These are phyloP conservation scores for Chloranthus sessilifolius DNA, from an alignment of 164 flowering plant species.

Conservation along the genomic window DNA sequence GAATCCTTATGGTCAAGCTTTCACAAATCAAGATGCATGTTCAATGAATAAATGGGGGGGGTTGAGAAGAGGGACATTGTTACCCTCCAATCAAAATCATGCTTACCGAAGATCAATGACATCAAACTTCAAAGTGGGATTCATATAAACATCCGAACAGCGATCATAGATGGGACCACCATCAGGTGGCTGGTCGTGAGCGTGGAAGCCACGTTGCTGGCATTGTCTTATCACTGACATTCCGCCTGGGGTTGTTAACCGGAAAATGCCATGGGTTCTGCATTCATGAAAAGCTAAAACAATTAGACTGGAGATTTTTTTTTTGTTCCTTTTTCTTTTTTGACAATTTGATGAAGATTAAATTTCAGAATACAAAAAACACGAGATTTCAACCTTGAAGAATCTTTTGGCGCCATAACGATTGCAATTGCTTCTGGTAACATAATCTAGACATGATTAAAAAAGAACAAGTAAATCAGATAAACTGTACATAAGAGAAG, in stretches of 20 bases:
- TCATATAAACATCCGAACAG: conserved; percentile 92
- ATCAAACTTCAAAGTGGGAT: conserved; percentile 65
- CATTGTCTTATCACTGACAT: conserved; percentile 78
- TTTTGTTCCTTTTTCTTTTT: neutral
- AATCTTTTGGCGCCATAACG: conserved; percentile 94
- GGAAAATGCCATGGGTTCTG: conserved; percentile 89
- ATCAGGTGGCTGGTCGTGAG: conserved; percentile 73
- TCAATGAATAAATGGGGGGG: conserved; percentile 1
- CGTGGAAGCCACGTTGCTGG: conserved; percentile 86
- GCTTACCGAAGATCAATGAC: conserved; percentile 84
- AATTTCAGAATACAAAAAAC: no score
- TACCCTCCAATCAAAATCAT: neutral
- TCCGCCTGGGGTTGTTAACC: conserved; percentile 82
- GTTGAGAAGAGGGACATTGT: no score
- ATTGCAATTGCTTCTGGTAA: conserved; percentile 95
- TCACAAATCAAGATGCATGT: no score
- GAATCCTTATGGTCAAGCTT: no score
- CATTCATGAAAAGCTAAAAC: no score
- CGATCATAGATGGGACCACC: conserved; percentile 85
- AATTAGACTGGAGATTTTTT: neutral
- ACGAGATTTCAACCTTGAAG: conserved; percentile 35
- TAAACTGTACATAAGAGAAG: neutral
- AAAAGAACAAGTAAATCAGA: neutral
- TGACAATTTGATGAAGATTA: neutral
- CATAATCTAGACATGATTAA: conserved; percentile 56